Conservation (phyloP, 257 asterid species). For the Handroanthus guayacan region DNA sequence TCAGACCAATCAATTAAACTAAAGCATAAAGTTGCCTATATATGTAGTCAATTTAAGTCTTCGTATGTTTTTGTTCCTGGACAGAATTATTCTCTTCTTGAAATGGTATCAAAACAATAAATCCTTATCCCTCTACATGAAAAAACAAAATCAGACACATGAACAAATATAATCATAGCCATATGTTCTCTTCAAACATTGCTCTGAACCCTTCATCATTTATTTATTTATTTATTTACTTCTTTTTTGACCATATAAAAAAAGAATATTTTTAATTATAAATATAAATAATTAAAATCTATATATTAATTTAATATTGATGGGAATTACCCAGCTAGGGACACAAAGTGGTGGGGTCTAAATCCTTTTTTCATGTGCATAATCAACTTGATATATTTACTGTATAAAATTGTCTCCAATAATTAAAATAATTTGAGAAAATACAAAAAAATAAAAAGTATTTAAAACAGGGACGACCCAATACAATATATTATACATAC, state of each 20-base stretch:
- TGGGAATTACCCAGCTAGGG: conserved; percentile 23
- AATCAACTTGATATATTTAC: conserved; percentile 35
- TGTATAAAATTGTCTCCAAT: conserved; percentile 31
- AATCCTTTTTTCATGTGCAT: conserved; percentile 26
- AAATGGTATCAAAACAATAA: conserved; percentile 20
- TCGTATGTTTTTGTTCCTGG: conserved; percentile 25
- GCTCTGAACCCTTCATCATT: conserved; percentile 38
- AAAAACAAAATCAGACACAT: conserved; percentile 40
- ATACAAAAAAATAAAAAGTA: not conserved
- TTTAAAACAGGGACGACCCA: not conserved
- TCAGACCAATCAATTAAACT: not conserved
- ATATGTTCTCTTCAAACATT: conserved; percentile 45
- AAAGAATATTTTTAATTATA: not conserved
- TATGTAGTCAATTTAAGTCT: not conserved
- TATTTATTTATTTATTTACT: not conserved
- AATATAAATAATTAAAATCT: conserved; percentile 17
- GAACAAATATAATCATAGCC: conserved; percentile 46
- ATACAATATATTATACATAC: not conserved
- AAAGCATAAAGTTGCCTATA: conserved; percentile 21
- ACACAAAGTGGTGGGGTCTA: conserved; percentile 42
- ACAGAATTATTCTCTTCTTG: conserved; percentile 35
- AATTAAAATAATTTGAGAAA: not conserved
- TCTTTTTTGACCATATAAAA: conserved; percentile 39
- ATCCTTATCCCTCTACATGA: conserved; percentile 4
- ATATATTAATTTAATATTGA: not conserved